These are phyloP conservation scores for Boletales sp. DNA, from an alignment of 768 basidiomycete species.

Conservation along the genomic window DNA sequence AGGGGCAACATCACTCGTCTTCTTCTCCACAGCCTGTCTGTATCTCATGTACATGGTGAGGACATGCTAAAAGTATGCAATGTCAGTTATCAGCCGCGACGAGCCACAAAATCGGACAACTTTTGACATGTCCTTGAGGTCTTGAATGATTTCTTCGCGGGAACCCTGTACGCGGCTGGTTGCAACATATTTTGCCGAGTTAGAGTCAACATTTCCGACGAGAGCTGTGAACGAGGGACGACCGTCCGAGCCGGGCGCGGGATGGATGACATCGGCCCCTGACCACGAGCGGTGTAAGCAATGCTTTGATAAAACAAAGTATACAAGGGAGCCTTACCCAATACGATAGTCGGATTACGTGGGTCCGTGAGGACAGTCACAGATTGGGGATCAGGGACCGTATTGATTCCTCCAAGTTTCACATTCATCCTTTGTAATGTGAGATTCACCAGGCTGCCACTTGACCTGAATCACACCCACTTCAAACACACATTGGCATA, in stretches of 20 bases:
- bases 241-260: slow-evolving; percentile 73
- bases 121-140: slow-evolving; percentile 61
- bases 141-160: slow-evolving; percentile 74
- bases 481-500: slow-evolving; percentile 80
- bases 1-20: slow-evolving; percentile 41
- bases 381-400: slow-evolving; percentile 65
- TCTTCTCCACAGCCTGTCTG: slow-evolving; percentile 51
- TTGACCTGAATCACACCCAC: slow-evolving; percentile 39
- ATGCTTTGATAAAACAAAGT: neutral
- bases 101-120: slow-evolving; percentile 28
- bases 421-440: slow-evolving; percentile 61
- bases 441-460: neutral
- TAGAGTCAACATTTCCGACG: slow-evolving; percentile 76
- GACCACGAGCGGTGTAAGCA: slow-evolving; percentile 1
- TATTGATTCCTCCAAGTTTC: slow-evolving; percentile 81
- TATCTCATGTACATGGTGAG: slow-evolving; percentile 58
- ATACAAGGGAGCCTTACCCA: slow-evolving; percentile 45
- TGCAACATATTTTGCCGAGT: slow-evolving; percentile 66
- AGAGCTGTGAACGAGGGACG: slow-evolving; percentile 79
- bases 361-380: slow-evolving; percentile 66
- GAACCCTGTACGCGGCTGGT: slow-evolving; percentile 64
- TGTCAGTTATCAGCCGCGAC: slow-evolving; percentile 9
- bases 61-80: slow-evolving; percentile 39
- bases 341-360: slow-evolving; percentile 71
- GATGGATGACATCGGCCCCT: slow-evolving; percentile 85